These are phyloP conservation scores for Venturia asperata DNA, from an alignment of 2,329 filamentous ascomycete genomes.

Conservation along the genomic window DNA sequence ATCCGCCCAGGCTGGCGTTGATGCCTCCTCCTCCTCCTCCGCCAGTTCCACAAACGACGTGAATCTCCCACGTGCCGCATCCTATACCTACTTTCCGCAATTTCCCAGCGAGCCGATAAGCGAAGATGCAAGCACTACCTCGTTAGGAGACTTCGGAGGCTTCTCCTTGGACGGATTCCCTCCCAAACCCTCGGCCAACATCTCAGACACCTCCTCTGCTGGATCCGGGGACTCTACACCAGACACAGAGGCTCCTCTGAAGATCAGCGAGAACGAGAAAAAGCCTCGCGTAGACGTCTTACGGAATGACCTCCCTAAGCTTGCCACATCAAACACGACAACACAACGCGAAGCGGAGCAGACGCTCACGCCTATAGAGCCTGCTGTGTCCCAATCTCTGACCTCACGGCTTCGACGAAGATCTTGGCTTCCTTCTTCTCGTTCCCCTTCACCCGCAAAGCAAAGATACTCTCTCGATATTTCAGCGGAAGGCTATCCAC, in stretches of 20 bases:
- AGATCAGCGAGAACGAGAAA: constrained; percentile 5
- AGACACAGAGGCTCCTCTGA: constrained; percentile 10
- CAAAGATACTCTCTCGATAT: constrained; percentile 1
- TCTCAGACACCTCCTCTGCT: constrained; percentile 8
- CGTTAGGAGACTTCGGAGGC: neutral
- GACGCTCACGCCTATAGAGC: neutral
- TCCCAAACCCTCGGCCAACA: neutral
- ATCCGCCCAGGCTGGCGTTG: constrained; percentile 1
- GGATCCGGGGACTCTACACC: constrained; percentile 13
- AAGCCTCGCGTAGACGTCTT: constrained; percentile 10
- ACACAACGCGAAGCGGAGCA: constrained; percentile 5
- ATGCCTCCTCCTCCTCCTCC: neutral
- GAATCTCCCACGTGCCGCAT: constrained; percentile 34
- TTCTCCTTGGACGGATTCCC: constrained; percentile 4
- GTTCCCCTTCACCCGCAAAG: constrained; percentile 19
- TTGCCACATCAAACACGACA: constrained; percentile 13
- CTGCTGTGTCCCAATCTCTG: constrained; percentile 4
- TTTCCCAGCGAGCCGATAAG: constrained; percentile 25
- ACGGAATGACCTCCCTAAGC: constrained; percentile 13
- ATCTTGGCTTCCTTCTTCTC: constrained; percentile 19
- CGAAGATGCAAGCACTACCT: neutral
- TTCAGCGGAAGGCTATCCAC: neutral
- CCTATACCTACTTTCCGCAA: constrained; percentile 36
- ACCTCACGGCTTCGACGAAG: constrained; percentile 15
- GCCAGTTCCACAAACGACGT: constrained; percentile 23